Evolutionary conservation across 108 stramenopile genomes (phyloP).

Genomic region (Nannochloropsis oceanica): DNA sequence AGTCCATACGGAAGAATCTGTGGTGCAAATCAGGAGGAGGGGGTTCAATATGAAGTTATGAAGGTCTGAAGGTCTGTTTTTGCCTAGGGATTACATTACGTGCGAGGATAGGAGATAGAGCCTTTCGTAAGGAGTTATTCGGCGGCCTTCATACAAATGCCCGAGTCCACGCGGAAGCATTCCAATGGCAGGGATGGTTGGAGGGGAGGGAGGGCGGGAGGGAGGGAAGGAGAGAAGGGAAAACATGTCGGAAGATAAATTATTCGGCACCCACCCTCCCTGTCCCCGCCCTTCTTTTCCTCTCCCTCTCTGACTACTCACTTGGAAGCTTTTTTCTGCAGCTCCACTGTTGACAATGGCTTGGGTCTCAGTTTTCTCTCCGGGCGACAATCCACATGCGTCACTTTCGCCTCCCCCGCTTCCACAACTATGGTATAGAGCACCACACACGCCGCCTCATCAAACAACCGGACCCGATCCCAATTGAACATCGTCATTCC

Average conservation of each 20-base stretch:
- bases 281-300: not conserved
- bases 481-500: constrained; percentile 44
- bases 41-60: too few species aligned
- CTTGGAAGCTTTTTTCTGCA: constrained; percentile 63
- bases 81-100: constrained; percentile 62
- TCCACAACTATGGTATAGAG: constrained; percentile 76
- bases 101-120: constrained; percentile 84
- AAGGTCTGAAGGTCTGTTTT: too few species aligned
- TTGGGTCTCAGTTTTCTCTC: constrained; percentile 66
- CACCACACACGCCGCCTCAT: constrained; percentile 48
- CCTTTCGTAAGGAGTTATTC: constrained; percentile 87
- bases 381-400: constrained; percentile 43
- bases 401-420: constrained; percentile 56
- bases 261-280: not conserved
- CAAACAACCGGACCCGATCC: constrained; percentile 75
- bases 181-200: not conserved
- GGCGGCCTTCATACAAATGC: constrained; percentile 78
- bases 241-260: not conserved
- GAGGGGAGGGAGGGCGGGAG: not conserved
- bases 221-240: not conserved
- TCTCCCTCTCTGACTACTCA: not conserved
- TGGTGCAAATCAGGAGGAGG: too few species aligned
- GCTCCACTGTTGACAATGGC: constrained; percentile 87
- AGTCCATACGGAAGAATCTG: constrained; percentile 61
- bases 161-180: constrained; percentile 66